These are phyloP conservation scores for Leccinum griseonigrum DNA, from an alignment of 1,284 basidiomycete genomes.

Conservation along the genomic window DNA sequence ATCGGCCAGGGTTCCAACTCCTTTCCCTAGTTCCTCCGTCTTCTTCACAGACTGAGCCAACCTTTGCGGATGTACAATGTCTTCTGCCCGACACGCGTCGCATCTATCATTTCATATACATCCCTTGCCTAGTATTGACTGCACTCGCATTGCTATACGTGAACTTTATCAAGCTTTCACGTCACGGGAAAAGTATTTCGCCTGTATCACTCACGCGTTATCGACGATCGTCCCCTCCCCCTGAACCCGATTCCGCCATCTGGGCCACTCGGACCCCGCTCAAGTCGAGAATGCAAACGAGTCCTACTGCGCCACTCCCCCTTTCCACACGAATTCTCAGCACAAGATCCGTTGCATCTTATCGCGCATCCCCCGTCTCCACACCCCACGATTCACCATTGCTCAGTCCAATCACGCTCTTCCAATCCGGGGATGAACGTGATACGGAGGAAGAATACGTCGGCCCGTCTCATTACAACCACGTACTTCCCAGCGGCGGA, in stretches of 20 bases:
- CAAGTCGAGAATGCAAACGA: constrained; percentile 16
- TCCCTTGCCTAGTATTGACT: constrained; percentile 32
- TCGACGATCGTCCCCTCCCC: constrained; percentile 9
- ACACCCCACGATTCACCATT: constrained; percentile 30
- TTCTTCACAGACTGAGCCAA: constrained; percentile 13
- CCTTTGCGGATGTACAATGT: constrained; percentile 52
- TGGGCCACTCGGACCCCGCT: constrained; percentile 29
- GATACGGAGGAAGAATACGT: constrained; percentile 22
- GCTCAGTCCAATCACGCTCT: constrained; percentile 33
- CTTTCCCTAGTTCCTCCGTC: constrained; percentile 63
- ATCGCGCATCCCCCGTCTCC: constrained; percentile 26
- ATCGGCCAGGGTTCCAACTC: constrained; percentile 81
- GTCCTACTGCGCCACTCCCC: constrained; percentile 24
- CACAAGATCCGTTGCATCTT: constrained; percentile 18
- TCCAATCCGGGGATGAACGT: constrained; percentile 31
- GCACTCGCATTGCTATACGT: constrained; percentile 25
- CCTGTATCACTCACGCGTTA: constrained; percentile 15
- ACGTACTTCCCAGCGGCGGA: constrained; percentile 37
- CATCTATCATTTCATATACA: constrained; percentile 61
- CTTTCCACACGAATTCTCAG: constrained; percentile 20
- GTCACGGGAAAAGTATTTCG: constrained; percentile 15
- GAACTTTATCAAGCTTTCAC: constrained; percentile 25
- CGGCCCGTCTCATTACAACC: constrained; percentile 29
- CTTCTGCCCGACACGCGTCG: constrained; percentile 66
- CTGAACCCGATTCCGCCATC: constrained; percentile 34